Evolutionary conservation across 1,139 yeast genomes (phyloP), one percentile per base, ranked within the genome.

Genomic region (Yamadazyma kanchanaburiensis): DNA sequence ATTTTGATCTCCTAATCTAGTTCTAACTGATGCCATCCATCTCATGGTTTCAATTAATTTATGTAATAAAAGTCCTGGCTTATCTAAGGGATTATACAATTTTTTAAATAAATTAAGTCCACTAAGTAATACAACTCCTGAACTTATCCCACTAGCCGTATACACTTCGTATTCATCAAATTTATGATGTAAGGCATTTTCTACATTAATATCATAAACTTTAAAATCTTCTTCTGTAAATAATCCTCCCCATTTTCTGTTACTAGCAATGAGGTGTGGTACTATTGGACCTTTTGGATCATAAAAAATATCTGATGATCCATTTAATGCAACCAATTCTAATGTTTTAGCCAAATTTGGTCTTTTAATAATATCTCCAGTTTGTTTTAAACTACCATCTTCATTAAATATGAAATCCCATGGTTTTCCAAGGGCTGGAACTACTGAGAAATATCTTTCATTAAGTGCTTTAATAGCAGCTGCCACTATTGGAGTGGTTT

Each of bases 1-100:
- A 24, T 53, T 44, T 12, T 51, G 53, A 46, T 87, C 96, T 1
- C 97, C 97, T 15, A 89, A 68, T 45, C 85, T 72, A 12, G 91
- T 77, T 36, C 97, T 69, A 0, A 83, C 89, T 7, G 94, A 73
- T 1, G 89, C 86, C 71, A 87, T 73, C 95, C 96, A 91, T 55
- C 89, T 89, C 94, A 89, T 87, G 5, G 85, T 63, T 55, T 91
- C 98, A 10, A 88, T 63, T 10, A 87, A 52, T 33, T 85, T 68
- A 47, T 86, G 96, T 2, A 78, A 64, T n/a, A 73, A 66, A 5
- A 70, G 46, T 0, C 64, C 63, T 11, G 51, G 46, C 5, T 46
- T 43, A 21, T 53, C 50, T 4, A 25, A 27, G 14, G 49, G 45
- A 20, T 55, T 48, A 35, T 51, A 49, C 22, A 64, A 42, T 7